Conservation (phyloP, 306 rosid genomes). For the Parietaria judaica region DNA sequence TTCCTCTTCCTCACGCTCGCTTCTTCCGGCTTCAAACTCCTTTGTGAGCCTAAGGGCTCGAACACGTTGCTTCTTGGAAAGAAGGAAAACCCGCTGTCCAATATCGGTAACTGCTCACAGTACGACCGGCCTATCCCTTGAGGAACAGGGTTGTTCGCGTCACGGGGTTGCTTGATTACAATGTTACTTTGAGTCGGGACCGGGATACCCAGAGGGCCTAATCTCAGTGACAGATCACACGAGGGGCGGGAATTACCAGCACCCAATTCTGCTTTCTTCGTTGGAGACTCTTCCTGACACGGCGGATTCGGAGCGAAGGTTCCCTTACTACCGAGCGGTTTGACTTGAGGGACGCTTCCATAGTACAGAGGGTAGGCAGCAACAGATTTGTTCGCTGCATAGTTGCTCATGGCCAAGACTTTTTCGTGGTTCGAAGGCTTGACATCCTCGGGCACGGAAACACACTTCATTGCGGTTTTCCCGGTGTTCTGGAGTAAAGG, state of each 20-base stretch:
- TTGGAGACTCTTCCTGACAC: slow-evolving; percentile 18
- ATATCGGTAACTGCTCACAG: slow-evolving; percentile 2
- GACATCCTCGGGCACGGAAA: slow-evolving; percentile 11
- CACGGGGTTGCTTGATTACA: slow-evolving; percentile 16
- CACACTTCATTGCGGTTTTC: neutral
- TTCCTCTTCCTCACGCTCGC: slow-evolving; percentile 28
- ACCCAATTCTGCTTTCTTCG: slow-evolving; percentile 4
- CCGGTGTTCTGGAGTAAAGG: slow-evolving; percentile 4
- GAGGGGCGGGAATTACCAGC: neutral
- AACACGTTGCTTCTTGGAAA: slow-evolving; percentile 13
- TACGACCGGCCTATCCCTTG: slow-evolving; percentile 6
- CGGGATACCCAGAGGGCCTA: slow-evolving; percentile 37
- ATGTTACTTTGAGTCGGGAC: slow-evolving; percentile 5
- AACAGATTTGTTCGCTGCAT: slow-evolving; percentile 16
- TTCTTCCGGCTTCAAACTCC: slow-evolving; percentile 11
- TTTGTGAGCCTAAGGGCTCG: slow-evolving; percentile 11
- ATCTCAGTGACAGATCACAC: slow-evolving; percentile 63
- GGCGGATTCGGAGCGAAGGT: slow-evolving; percentile 1
- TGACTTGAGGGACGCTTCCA: slow-evolving; percentile 19
- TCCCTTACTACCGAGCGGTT: slow-evolving; percentile 8
- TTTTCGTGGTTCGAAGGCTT: slow-evolving; percentile 22
- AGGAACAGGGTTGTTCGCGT: slow-evolving; percentile 16
- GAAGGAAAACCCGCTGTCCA: slow-evolving; percentile 13
- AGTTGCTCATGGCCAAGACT: slow-evolving; percentile 21
- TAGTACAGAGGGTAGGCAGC: slow-evolving; percentile 43